Evolutionary conservation across 345 rosid genomes (phyloP).

Genomic region (Kernera saxatilis): DNA sequence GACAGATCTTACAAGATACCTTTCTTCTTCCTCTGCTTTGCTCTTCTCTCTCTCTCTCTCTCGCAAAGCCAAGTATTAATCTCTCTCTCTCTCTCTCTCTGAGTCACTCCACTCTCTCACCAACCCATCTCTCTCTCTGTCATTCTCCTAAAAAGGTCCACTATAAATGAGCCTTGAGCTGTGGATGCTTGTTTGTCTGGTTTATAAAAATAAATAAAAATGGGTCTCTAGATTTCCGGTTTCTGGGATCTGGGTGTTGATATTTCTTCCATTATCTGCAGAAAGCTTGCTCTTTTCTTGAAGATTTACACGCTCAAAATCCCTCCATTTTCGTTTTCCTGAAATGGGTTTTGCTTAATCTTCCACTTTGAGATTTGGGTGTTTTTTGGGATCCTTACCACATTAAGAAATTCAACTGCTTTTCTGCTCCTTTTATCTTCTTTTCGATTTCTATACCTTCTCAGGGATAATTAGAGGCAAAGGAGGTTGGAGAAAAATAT

Average conservation of each 20-base stretch:
- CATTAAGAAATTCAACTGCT: conserved; percentile 15
- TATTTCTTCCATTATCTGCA: neutral
- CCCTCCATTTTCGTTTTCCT: conserved; percentile 7
- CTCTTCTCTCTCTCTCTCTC: conserved; percentile 4
- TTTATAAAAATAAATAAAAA: neutral
- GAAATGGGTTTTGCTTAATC: conserved; percentile 21
- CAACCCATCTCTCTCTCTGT: conserved; percentile 30
- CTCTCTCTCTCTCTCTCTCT: conserved; percentile 22
- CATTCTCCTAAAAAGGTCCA: conserved; percentile 28
- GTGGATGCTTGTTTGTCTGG: conserved; percentile 34
- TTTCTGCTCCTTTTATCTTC: neutral
- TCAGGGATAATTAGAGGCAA: neutral
- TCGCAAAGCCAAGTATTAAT: conserved; percentile 20
- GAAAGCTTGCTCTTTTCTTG: conserved; percentile 24
- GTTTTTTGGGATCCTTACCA: conserved; percentile 11
- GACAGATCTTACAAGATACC: conserved; percentile 36
- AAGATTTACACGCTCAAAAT: conserved; percentile 11
- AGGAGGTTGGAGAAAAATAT: conserved; percentile 21
- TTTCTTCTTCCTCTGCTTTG: conserved; percentile 26
- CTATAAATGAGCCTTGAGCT: conserved; percentile 34
- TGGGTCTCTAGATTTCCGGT: conserved; percentile 32
- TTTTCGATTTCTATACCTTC: neutral
- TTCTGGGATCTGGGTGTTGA: conserved; percentile 46
- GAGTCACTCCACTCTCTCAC: conserved; percentile 36
- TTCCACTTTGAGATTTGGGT: conserved; percentile 14